These are phyloP conservation scores for Metarhizium rileyi DNA, from an alignment of 2,329 filamentous ascomycete genomes.

Conservation along the genomic window DNA sequence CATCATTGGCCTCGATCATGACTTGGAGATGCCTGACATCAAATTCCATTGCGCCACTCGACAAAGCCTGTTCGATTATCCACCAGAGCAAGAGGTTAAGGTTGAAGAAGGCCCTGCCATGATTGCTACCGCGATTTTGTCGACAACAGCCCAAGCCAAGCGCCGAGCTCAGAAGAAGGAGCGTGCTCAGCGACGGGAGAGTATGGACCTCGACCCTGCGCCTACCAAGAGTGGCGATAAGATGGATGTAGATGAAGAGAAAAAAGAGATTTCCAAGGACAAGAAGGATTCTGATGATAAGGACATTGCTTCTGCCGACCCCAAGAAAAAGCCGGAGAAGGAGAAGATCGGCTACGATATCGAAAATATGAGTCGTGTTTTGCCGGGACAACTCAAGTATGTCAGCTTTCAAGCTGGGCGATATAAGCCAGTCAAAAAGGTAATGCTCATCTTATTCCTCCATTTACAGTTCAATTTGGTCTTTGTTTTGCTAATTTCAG, in stretches of 20 bases:
- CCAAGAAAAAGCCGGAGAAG: slow-evolving; percentile 87
- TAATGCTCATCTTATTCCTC: slow-evolving; percentile 30
- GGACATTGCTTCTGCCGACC: slow-evolving; percentile 43
- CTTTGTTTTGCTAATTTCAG: slow-evolving; percentile 13
- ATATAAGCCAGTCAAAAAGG: slow-evolving; percentile 86
- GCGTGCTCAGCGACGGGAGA: slow-evolving; percentile 77
- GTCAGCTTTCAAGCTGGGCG: slow-evolving; percentile 85
- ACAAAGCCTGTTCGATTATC: slow-evolving; percentile 95
- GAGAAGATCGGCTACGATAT: slow-evolving; percentile 96
- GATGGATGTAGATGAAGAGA: slow-evolving; percentile 76
- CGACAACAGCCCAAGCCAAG: slow-evolving; percentile 94
- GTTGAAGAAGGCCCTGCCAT: slow-evolving; percentile 85
- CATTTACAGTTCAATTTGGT: not conserved
- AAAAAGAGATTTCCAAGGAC: slow-evolving; percentile 44
- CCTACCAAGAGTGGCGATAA: slow-evolving; percentile 60
- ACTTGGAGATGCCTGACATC: slow-evolving; percentile 86
- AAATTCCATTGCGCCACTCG: slow-evolving; percentile 93
- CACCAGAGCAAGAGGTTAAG: slow-evolving; percentile 93
- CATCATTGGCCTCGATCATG: slow-evolving; percentile 88
- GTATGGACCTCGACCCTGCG: slow-evolving; percentile 86
- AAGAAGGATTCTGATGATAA: slow-evolving; percentile 55
- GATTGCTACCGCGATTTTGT: slow-evolving; percentile 90
- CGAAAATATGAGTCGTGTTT: slow-evolving; percentile 92
- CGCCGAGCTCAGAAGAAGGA: slow-evolving; percentile 91
- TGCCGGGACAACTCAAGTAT: slow-evolving; percentile 89